Conservation (phyloP, 1,284 basidiomycete species). For the Coniferiporia sulphurascens region DNA sequence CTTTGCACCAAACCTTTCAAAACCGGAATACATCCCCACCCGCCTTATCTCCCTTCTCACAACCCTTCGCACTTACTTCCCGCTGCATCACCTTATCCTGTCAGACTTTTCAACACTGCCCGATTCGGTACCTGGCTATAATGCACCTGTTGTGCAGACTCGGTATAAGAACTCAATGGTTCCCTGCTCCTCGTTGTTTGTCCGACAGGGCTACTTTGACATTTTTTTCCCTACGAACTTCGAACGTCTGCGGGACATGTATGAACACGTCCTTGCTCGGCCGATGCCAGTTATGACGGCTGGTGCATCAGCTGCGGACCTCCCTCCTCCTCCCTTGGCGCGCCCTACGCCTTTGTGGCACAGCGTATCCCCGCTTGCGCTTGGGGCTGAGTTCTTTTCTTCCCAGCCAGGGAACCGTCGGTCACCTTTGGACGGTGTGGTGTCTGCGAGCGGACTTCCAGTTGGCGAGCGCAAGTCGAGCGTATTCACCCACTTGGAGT, state of each 20-base stretch:
- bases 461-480: constrained; percentile 76
- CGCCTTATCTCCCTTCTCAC: constrained; percentile 84
- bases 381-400: constrained; percentile 67
- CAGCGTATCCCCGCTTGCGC: constrained; percentile 44
- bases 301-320: constrained; percentile 43
- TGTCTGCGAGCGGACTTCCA: constrained; percentile 70
- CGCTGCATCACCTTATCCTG: constrained; percentile 86
- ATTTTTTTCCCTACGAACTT: constrained; percentile 99
- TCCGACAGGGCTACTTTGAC: constrained; percentile 96
- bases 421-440: constrained; percentile 57
- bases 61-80: constrained; percentile 81
- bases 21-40: constrained; percentile 92
- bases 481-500: constrained; percentile 82
- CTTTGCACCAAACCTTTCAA: constrained; percentile 87
- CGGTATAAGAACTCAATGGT: constrained; percentile 81
- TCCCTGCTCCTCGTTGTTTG: constrained; percentile 86
- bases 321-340: constrained; percentile 29
- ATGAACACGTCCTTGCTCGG: constrained; percentile 73
- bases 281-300: constrained; percentile 31
- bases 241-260: constrained; percentile 79
- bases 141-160: constrained; percentile 96
- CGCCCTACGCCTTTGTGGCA: constrained; percentile 46
- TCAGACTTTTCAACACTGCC: constrained; percentile 91
- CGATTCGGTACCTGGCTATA: constrained; percentile 79
- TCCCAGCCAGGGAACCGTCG: constrained; percentile 56